phyloP scores from a whole-genome alignment of 2,329 filamentous ascomycete species.

The Talaromyces sp. region DNA sequence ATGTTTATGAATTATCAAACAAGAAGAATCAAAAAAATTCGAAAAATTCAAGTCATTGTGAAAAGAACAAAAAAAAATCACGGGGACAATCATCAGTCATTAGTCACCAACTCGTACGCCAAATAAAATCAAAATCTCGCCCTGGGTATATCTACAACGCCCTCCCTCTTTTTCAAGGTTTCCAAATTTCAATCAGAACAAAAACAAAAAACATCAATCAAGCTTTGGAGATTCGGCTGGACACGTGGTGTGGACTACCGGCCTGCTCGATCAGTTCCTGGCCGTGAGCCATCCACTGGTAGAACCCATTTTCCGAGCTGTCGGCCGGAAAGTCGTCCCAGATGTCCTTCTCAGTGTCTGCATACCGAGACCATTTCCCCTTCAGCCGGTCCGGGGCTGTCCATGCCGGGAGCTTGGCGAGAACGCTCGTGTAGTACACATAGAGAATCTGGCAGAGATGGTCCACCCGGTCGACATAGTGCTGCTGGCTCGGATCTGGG shows the following conservation, averaged over 20 bases:
- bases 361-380: conserved; percentile 38
- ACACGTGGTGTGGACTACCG: conserved; percentile 27
- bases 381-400: conserved; percentile 30
- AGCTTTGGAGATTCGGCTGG: conserved; percentile 10
- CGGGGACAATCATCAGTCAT: neutral
- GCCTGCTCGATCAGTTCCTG: conserved; percentile 36
- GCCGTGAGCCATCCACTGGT: conserved; percentile 37
- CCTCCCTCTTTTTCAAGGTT: neutral
- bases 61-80: neutral
- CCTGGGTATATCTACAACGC: conserved; percentile 31
- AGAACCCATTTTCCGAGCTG: conserved; percentile 36
- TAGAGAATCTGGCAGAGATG: conserved; percentile 42
- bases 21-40: neutral
- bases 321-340: conserved; percentile 42
- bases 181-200: conserved; percentile 10
- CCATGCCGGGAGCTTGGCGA: conserved; percentile 40
- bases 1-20: neutral
- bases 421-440: conserved; percentile 43
- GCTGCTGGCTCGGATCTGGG: conserved; percentile 33
- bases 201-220: conserved; percentile 2
- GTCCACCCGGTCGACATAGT: conserved; percentile 37
- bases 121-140: conserved; percentile 15
- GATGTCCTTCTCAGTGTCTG: conserved; percentile 35
- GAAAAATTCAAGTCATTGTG: neutral
- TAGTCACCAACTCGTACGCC: conserved; percentile 22